These are phyloP conservation scores for Rhododendron henanense DNA, from an alignment of 148 eudicot genomes.

Conservation along the genomic window DNA sequence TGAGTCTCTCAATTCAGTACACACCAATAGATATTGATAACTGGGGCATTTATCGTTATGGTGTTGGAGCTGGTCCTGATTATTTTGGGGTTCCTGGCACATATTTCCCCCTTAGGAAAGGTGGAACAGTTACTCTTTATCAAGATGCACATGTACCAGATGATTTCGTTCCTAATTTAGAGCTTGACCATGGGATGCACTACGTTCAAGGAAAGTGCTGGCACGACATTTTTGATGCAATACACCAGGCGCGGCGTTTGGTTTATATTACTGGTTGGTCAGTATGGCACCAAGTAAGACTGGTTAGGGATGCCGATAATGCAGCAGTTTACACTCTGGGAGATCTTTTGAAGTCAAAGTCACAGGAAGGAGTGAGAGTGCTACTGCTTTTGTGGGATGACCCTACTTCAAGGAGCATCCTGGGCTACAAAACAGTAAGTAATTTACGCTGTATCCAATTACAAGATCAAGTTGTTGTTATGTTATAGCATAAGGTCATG, in stretches of 20 bases:
- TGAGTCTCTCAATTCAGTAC: no score
- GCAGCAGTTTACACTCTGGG: conserved; percentile 53
- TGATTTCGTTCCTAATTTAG: conserved; percentile 52
- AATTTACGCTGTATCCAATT: not conserved
- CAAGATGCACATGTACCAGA: conserved; percentile 98
- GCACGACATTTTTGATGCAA: conserved; percentile 76
- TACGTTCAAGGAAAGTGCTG: conserved; percentile 89
- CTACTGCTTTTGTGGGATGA: conserved; percentile 98
- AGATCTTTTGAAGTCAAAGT: conserved; percentile 79
- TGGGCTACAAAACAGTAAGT: conserved; percentile 87
- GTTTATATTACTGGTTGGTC: conserved; percentile 97
- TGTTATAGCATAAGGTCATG: not conserved
- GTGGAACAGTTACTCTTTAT: conserved; percentile 83
- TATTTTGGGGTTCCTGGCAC: no score
- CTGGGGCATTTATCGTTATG: no score
- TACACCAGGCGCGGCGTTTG: conserved; percentile 62
- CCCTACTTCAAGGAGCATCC: conserved; percentile 91
- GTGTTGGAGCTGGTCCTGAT: no score
- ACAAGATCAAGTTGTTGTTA: not conserved
- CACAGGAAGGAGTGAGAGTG: conserved; percentile 97
- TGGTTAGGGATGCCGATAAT: conserved; percentile 54
- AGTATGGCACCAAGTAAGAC: conserved; percentile 78
- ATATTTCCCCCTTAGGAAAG: conserved; percentile 87
- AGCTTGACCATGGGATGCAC: conserved; percentile 48
- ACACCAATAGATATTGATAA: no score